A percentile compares a stretch with the other conserved stretches of the same genome.
phyloP scores from a whole-genome alignment of 805 yeast species.

The Nakazawaea ernobii region DNA sequence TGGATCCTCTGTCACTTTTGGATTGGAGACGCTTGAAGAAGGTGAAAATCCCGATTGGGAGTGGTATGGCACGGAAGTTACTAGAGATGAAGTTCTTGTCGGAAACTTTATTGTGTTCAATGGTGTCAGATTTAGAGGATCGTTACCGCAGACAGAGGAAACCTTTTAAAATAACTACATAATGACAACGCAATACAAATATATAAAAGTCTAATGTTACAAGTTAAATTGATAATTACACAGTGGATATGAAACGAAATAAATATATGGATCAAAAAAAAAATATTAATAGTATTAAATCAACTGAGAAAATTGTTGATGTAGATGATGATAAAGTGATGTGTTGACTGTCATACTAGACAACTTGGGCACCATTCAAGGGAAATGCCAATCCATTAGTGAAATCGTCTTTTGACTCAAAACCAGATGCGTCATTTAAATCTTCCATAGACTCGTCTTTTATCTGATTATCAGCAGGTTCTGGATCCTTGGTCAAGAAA shows the following conservation, averaged over 20 bases:
- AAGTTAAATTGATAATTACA: neutral
- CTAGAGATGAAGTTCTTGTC: neutral
- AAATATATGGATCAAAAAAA: neutral
- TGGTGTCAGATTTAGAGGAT: conserved; percentile 2
- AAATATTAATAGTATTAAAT: neutral
- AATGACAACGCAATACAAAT: neutral
- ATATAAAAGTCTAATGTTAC: neutral
- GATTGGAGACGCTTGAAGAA: neutral
- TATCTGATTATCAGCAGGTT: neutral
- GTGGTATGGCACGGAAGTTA: conserved; percentile 8
- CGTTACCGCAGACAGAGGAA: no score
- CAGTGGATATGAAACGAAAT: neutral
- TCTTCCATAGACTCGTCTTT: neutral
- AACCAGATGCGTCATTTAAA: neutral
- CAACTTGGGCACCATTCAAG: conserved; percentile 4
- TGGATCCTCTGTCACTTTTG: conserved; percentile 1
- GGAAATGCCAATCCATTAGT: neutral
- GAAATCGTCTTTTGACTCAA: conserved; percentile 5
- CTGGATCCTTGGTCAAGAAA: conserved; percentile 37
- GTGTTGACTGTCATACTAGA: neutral
- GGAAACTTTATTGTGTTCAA: conserved; percentile 9
- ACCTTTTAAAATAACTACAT: neutral
- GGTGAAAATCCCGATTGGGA: neutral
- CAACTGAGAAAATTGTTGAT: neutral
- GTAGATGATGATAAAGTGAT: no score